Evolutionary conservation across 2,329 filamentous ascomycete species (phyloP), one percentile per base, ranked within the genome.

Genomic region (Aspergillus transmontanensis): DNA sequence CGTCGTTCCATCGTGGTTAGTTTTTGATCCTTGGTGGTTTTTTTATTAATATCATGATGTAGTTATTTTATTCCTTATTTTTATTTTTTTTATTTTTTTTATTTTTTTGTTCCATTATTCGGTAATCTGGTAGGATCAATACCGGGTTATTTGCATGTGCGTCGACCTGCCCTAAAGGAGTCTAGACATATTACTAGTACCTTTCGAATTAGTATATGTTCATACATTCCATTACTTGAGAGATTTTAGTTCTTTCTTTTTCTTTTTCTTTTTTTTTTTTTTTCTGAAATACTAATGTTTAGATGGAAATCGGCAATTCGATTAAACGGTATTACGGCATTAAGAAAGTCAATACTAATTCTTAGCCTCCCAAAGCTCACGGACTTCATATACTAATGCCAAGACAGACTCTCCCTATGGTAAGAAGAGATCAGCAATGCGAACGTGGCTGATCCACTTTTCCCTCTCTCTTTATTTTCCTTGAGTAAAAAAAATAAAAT

Each of bases 361-460:
- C 12, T 30, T 51, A 51, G 48, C 16, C 16, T 32, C 16, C 14
- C 32, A 26, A 57, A 28, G 26, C 59, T 46, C 57, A 53, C 57
- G 32, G 21, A 50, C 46, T 59, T 6, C 46, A 36, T 36, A 59
- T 39, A 53, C 34, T 50, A 39, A 59, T 39, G 57, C 46, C 46
- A 59, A 59, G 57, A 39, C 57, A 9, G 21, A 21, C 6, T 55
- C 28, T 51, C 26, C 34, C 26, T 54, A 34, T 41, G 23, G 34
- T 16, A 39, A 7, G 54, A 58, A 48, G n/a, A 61, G 59, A 58
- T 61, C 45, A 57, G 54, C 58, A 16, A 46, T 46, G 59, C 26
- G 54, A 61, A 61, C 60, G 60, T 61, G 59, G 59, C 41, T 57
- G 45, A 50, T 61, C 60, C 60, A 61, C 60, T 61, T 61, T 39